Conservation (phyloP, 75 land plant genomes). For the Selaginella moellendorffii region DNA sequence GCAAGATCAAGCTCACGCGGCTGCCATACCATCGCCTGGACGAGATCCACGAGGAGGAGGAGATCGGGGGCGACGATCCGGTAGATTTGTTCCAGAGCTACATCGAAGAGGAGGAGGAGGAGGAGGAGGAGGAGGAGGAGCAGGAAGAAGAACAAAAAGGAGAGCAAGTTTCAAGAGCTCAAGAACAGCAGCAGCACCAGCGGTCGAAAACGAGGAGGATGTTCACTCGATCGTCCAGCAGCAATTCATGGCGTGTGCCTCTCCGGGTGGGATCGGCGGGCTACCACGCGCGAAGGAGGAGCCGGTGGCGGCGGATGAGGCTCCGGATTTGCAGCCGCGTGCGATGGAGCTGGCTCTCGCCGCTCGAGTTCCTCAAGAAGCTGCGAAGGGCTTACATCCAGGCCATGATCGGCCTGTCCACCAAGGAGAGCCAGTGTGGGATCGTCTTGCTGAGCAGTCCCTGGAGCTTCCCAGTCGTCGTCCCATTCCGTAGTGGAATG, state of each 20-base stretch:
- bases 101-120: not conserved
- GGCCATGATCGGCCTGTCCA: not conserved
- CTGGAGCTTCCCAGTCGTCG: not conserved
- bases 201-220: too few species aligned
- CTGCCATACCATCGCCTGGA: not conserved
- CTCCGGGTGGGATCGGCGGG: not conserved
- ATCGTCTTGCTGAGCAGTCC: not conserved
- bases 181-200: too few species aligned
- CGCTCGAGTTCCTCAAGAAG: not conserved
- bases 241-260: too few species aligned
- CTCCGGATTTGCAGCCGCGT: not conserved
- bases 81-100: not conserved
- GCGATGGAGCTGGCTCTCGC: not conserved
- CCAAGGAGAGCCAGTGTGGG: not conserved
- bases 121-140: not conserved
- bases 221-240: too few species aligned
- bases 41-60: not conserved
- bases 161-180: too few species aligned
- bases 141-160: too few species aligned
- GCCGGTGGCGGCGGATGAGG: not conserved
- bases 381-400: not conserved
- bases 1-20: not conserved
- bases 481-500: not conserved
- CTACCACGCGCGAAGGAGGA: not conserved
- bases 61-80: too few species aligned